Evolutionary conservation across 169 alveolate species (phyloP).

Genomic region (Eimeria sp.): DNA sequence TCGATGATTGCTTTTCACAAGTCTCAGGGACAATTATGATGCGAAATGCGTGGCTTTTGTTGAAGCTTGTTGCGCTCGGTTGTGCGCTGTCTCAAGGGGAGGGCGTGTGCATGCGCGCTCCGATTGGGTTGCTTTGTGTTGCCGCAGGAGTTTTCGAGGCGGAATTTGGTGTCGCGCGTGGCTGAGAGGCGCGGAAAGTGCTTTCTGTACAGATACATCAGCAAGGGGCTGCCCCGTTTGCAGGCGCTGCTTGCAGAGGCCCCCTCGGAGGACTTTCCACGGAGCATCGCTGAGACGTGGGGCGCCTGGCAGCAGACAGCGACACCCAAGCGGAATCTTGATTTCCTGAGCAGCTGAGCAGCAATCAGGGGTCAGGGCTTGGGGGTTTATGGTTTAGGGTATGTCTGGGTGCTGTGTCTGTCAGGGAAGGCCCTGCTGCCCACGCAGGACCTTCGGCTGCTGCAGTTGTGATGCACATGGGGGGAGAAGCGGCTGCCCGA

Average conservation of each 20-base stretch:
- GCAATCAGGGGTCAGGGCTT: background rate
- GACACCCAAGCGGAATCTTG: too few species aligned
- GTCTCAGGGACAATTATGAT: too few species aligned
- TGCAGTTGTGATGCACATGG: background rate
- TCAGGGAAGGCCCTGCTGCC: slow-evolving; percentile 11
- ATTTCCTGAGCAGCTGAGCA: too few species aligned
- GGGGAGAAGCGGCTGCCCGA: background rate
- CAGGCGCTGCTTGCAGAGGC: slow-evolving; percentile 34
- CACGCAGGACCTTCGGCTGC: background rate
- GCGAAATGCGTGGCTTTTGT: too few species aligned
- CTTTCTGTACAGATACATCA: slow-evolving; percentile 78
- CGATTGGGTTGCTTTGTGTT: background rate
- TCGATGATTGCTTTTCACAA: too few species aligned
- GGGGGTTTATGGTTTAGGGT: background rate
- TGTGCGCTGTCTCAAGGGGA: too few species aligned
- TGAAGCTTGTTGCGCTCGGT: too few species aligned
- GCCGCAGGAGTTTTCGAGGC: slow-evolving; percentile 75
- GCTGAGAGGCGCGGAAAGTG: slow-evolving; percentile 83
- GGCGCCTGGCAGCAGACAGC: background rate
- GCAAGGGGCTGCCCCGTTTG: slow-evolving; percentile 37
- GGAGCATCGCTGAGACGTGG: background rate
- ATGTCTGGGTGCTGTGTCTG: background rate
- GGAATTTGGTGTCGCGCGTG: slow-evolving; percentile 54
- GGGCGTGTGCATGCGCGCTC: background rate
- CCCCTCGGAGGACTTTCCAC: background rate